Evolutionary conservation across 345 rosid species (phyloP).

Genomic region (Salix suchowensis): DNA sequence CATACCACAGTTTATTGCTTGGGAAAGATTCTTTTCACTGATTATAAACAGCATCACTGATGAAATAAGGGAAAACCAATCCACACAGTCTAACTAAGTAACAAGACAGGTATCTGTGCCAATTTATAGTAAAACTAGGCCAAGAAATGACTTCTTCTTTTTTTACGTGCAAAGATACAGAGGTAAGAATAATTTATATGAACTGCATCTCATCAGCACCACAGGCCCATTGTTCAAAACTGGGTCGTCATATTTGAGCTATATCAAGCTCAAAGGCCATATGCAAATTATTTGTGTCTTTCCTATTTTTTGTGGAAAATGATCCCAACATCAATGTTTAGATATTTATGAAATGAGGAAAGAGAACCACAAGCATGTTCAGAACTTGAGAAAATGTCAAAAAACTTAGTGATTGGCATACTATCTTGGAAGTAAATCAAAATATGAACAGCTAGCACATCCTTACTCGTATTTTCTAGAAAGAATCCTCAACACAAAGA

Average conservation of each 20-base stretch:
- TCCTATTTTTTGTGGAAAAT: not conserved
- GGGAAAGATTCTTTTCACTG: not conserved
- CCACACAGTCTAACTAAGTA: not conserved
- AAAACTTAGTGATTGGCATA: not conserved
- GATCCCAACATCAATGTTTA: not conserved
- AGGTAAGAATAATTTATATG: not conserved
- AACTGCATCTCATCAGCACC: not conserved
- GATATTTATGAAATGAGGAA: not conserved
- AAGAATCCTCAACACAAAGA: slow-evolving; percentile 87
- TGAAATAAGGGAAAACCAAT: not conserved
- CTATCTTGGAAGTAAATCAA: not conserved
- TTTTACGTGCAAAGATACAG: not conserved
- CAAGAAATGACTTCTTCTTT: not conserved
- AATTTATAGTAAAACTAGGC: not conserved
- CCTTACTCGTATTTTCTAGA: slow-evolving; percentile 96
- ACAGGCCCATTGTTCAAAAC: not conserved
- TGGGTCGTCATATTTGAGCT: not conserved
- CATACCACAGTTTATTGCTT: not conserved
- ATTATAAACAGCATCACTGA: not conserved
- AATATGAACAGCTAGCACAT: not conserved
- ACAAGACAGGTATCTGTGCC: not conserved
- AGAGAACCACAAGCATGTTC: not conserved
- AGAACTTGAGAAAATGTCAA: not conserved
- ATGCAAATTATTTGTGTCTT: not conserved
- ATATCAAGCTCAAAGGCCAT: not conserved